phyloP scores from a whole-genome alignment of 345 rosid genomes.

The Sisymbrium irio region DNA sequence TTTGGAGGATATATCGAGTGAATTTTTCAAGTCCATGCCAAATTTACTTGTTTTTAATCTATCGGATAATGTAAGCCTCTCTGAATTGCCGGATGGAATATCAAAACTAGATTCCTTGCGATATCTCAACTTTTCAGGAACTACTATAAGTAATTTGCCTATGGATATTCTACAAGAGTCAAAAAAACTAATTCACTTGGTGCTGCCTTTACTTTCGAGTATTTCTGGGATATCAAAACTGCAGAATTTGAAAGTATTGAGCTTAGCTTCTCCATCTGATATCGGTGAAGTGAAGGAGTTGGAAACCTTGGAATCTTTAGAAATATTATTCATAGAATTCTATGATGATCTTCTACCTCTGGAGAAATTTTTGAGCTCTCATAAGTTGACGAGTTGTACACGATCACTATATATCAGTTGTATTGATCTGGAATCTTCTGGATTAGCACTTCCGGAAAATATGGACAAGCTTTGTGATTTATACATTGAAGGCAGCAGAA shows the following conservation, averaged over 20 bases:
- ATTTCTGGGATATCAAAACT: slow-evolving; percentile 9
- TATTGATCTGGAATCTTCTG: background rate
- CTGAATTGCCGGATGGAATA: background rate
- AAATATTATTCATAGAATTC: background rate
- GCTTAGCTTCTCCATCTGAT: background rate
- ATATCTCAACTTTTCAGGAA: slow-evolving; percentile 5
- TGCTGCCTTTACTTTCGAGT: rapidly evolving
- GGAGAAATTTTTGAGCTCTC: background rate
- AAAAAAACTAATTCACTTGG: background rate
- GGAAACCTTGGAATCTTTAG: background rate
- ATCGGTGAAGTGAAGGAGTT: background rate
- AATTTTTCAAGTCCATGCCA: slow-evolving; percentile 39
- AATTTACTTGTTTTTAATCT: slow-evolving; percentile 34
- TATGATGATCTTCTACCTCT: rapidly evolving
- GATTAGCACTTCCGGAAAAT: background rate
- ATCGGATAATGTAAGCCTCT: background rate
- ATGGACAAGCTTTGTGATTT: background rate
- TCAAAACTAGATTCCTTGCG: slow-evolving; percentile 14
- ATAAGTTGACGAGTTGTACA: background rate
- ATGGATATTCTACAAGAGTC: background rate
- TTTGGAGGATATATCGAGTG: background rate
- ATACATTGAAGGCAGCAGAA: rapidly evolving
- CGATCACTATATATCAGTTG: rapidly evolving
- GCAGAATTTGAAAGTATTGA: background rate
- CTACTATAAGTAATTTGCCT: background rate